A percentile compares a stretch with the other conserved stretches of the same genome.
Conservation (phyloP, 305 asterid genomes). For the Salvia sclarea region DNA sequence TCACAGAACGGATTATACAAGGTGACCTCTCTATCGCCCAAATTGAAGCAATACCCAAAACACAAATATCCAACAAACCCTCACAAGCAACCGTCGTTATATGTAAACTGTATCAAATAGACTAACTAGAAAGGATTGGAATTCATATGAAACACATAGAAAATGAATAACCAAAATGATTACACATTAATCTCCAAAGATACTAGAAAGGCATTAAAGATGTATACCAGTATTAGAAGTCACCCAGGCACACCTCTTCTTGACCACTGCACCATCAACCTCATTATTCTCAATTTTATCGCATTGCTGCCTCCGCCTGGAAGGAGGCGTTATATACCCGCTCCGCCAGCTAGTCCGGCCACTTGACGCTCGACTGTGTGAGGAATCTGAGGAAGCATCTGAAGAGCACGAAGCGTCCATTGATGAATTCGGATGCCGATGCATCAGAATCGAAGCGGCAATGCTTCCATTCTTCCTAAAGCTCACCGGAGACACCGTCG, state of each 20-base stretch:
- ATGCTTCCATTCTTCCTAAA: conserved; percentile 45
- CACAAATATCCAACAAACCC: no score
- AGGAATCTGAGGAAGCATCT: conserved; percentile 80
- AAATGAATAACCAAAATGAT: no score
- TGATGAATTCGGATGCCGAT: conserved; percentile 63
- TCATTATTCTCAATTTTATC: conserved; percentile 17
- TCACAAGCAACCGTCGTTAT: no score
- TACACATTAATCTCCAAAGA: no score
- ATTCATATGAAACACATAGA: no score
- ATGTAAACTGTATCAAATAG: no score
- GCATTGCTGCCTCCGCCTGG: conserved; percentile 52
- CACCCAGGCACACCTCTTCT: conserved; percentile 91
- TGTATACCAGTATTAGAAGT: conserved; percentile 72
- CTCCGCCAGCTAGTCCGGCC: conserved; percentile 60
- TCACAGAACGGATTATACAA: no score
- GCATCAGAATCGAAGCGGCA: conserved; percentile 54
- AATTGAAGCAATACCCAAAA: no score
- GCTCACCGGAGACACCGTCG: conserved; percentile 11
- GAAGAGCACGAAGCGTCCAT: conserved; percentile 84
- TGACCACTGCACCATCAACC: conserved; percentile 43
- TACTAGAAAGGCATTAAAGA: no score
- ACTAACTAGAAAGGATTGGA: no score
- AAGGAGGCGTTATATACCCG: conserved; percentile 30
- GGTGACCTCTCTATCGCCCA: no score
- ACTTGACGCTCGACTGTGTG: conserved; percentile 80